Conservation (phyloP, 2,329 filamentous ascomycete genomes). For the Emergomyces pasteurianus region DNA sequence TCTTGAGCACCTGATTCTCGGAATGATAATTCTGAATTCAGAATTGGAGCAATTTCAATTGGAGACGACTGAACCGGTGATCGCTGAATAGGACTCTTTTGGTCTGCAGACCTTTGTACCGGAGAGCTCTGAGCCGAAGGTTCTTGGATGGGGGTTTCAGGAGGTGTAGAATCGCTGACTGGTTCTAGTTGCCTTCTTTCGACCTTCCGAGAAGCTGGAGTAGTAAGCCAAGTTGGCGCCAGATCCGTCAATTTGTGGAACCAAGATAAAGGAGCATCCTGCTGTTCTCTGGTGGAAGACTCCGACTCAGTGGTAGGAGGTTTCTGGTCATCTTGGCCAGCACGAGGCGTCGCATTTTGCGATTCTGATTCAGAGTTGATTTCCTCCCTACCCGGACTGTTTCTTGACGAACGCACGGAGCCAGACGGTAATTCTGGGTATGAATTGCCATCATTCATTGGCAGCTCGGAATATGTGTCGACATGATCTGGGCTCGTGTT, state of each 20-base stretch:
- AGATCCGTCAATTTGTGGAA: slow-evolving; percentile 18
- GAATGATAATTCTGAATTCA: no score
- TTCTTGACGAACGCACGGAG: neutral
- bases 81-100: neutral
- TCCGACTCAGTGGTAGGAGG: neutral
- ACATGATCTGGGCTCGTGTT: neutral
- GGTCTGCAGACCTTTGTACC: neutral
- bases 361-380: neutral
- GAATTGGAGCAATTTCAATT: neutral
- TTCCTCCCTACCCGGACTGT: neutral
- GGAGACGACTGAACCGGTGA: neutral
- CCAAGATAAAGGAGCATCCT: slow-evolving; percentile 21
- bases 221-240: slow-evolving; percentile 11
- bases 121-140: neutral
- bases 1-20: neutral
- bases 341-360: neutral
- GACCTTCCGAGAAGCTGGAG: neutral
- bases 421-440: neutral
- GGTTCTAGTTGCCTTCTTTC: neutral
- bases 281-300: neutral
- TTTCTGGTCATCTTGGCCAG: neutral
- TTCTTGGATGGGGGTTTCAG: neutral
- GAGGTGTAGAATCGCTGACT: neutral
- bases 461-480: neutral
- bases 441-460: neutral